Conservation (phyloP, 1,139 yeast genomes). For the Geotrichum citri-aurantii region DNA sequence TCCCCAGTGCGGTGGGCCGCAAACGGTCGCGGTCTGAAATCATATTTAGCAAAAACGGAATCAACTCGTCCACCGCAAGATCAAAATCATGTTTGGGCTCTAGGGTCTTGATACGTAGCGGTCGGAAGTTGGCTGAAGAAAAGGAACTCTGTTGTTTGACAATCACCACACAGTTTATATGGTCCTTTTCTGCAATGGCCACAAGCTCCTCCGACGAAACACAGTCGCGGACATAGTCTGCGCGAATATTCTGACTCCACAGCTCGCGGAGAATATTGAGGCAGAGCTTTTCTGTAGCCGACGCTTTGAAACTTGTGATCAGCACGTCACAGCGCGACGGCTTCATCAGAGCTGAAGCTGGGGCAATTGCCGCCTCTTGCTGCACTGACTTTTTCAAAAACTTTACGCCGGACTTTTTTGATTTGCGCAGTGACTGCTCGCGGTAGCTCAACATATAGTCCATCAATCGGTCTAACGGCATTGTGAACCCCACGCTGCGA, state of each 20-base stretch:
- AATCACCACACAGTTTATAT: constrained; percentile 67
- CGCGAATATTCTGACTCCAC: constrained; percentile 67
- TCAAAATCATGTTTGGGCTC: constrained; percentile 57
- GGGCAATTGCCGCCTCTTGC: constrained; percentile 10
- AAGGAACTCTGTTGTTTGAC: constrained; percentile 53
- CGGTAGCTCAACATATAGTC: constrained; percentile 43
- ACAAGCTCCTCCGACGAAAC: constrained; percentile 61
- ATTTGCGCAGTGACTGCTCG: constrained; percentile 22
- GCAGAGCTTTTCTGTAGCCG: constrained; percentile 46
- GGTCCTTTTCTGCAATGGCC: constrained; percentile 59
- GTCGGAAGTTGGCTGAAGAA: constrained; percentile 51
- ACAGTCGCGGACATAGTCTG: constrained; percentile 55
- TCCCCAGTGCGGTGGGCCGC: neutral
- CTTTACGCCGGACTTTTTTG: constrained; percentile 23
- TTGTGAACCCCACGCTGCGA: constrained; percentile 78
- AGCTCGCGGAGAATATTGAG: constrained; percentile 54
- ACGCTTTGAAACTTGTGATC: constrained; percentile 55
- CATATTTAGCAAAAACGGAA: constrained; percentile 46
- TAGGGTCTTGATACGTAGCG: constrained; percentile 64
- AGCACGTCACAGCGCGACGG: constrained; percentile 67
- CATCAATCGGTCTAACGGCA: constrained; percentile 59
- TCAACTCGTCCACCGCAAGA: constrained; percentile 60
- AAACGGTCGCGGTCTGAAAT: constrained; percentile 30
- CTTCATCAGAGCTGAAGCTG: constrained; percentile 17
- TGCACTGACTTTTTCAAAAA: constrained; percentile 17